Evolutionary conservation across 169 alveolate genomes (phyloP), one percentile per base, ranked within the genome.

Genomic region (Eimeria praecox): DNA sequence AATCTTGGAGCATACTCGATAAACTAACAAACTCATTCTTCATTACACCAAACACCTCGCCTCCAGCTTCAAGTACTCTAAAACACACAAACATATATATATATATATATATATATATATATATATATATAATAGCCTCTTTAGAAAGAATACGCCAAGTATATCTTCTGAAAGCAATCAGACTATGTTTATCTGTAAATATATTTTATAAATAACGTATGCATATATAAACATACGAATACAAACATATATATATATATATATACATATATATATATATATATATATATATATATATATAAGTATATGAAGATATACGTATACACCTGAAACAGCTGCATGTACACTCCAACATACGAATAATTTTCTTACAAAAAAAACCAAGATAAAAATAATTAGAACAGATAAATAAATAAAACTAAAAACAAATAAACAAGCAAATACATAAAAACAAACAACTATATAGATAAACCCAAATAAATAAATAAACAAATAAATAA

Each of bases 11-110:
- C 27, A 73, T 35, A 18, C 9, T 16, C 52, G n/a, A n/a, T n/a
- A 73, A 73, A 33, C 20, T 73, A 20, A 20, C 40, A 38, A 73
- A 73, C 52, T 6, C 85, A 9, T 73, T 40, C 20, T 40, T 40
- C 85, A 38, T 8, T 18, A 73, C 44, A 49, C 85, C 85, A 24
- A 73, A 16, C 85, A 73, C 44, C 16, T 73, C 85, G 52, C 85
- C 85, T 30, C 85, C 85, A 18, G 85, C 85, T 38, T 27, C 85
- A 1, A 10, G 27, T 10, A 73, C 85, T 38, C 85, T 73, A 38
- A 73, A 73, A 73, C 3, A 30, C 12, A 64, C 1, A 30, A 64
- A 64, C 49, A 66, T 33, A n/a, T 10, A 66, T 6, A 66, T 66
- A 66, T 66, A 33, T 14, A 66, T 33, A 66, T 66, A 66, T 14